Conservation (phyloP, 805 yeast genomes). For the Candida methanosorbosa region DNA sequence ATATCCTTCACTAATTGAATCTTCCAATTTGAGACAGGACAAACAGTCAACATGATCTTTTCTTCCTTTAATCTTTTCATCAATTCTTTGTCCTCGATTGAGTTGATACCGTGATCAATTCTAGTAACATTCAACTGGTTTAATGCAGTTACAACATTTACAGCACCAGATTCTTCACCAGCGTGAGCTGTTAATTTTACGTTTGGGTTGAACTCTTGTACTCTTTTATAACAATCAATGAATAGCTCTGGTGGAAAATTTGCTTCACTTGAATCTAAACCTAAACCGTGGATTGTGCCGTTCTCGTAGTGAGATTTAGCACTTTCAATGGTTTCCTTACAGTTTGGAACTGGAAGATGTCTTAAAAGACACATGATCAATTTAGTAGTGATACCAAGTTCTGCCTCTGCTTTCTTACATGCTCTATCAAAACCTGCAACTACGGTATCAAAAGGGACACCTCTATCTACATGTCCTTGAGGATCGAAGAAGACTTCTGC, state of each 20-base stretch:
- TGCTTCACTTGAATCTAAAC: constrained; percentile 73
- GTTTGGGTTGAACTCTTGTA: constrained; percentile 39
- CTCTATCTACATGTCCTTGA: constrained; percentile 72
- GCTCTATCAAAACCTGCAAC: constrained; percentile 63
- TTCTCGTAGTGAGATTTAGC: constrained; percentile 43
- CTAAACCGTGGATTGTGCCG: constrained; percentile 64
- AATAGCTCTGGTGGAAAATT: constrained; percentile 72
- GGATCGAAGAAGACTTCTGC: constrained; percentile 81
- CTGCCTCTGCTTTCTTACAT: constrained; percentile 51
- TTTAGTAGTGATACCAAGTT: constrained; percentile 57
- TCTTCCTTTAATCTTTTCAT: constrained; percentile 48
- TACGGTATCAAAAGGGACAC: constrained; percentile 50
- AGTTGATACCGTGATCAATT: constrained; percentile 76
- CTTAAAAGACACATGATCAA: constrained; percentile 77
- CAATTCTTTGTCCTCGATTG: constrained; percentile 44
- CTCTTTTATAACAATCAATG: constrained; percentile 47
- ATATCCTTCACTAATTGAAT: constrained; percentile 66
- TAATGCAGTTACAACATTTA: constrained; percentile 49
- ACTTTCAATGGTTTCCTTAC: constrained; percentile 45
- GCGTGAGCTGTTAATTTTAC: constrained; percentile 76
- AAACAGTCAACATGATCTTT: constrained; percentile 54
- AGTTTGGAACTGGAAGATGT: constrained; percentile 57
- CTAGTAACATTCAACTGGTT: constrained; percentile 54
- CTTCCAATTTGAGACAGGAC: constrained; percentile 73
- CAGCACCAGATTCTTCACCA: constrained; percentile 81